Base-by-base conservation (phyloP, 768 basidiomycete genomes). In the Lyophyllum decastes region DNA sequence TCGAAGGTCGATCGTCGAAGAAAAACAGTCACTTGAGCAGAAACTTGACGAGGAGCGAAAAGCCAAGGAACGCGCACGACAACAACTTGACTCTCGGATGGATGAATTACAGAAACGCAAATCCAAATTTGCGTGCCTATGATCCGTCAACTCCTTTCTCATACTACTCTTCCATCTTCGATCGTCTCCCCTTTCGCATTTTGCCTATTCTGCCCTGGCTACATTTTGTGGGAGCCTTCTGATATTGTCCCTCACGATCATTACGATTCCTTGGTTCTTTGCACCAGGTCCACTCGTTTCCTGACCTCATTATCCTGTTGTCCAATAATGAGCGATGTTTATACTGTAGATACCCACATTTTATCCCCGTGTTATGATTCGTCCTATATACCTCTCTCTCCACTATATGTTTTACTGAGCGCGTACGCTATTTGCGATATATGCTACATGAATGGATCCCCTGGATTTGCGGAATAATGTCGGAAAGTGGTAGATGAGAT, bases 51-150 rank as follows among this genome's bases (percentile, higher is more conserved):
- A 95, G 69, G 93, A 95, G 72, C 86, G 93, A 52, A 84, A 82
- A 66, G 89, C 85, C n/a, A 94, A 93, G 74, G 94, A 95, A 72
- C 89, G 92, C 24, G 90, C 86, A 50, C 86, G 92, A 50, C 87
- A 88, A 60, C 93, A 94, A 72, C 84, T 95, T 26, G 94, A 95
- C 69, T 81, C 83, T 17, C 87, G 94, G 61, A 89, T 94, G 87
- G 91, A 93, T 55, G 94, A 95, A 66, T 76, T 94, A 41, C 81
- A 82, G 70, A 84, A 82, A 76, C 88, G 91, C 59, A 95, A 94
- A 78, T 94, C 92, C 61, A 96, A 95, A 76, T 96, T 94, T 73
- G 90, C 88, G 52, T 94, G 92, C 74, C 82, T 94, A 72, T 94
- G 79, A 82, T 68, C 57, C n/a, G n/a, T n/a, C n/a, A n/a, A n/a